Evolutionary conservation across 768 basidiomycete genomes (phyloP).

Genomic region (Mycena capillaripes): DNA sequence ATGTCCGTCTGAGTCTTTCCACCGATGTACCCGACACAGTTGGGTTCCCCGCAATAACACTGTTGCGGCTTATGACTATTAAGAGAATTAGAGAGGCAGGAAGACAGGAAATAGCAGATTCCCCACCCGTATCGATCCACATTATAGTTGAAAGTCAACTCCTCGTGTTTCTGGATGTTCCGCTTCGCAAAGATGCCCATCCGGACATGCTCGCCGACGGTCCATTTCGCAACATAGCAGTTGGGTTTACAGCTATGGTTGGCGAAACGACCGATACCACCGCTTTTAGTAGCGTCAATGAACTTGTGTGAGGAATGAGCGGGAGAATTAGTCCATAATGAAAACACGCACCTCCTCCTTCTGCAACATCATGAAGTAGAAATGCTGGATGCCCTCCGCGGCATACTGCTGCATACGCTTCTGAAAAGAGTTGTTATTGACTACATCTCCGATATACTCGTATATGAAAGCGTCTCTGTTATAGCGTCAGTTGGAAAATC

Average conservation of each 20-base stretch:
- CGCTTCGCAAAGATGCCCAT: constrained; percentile 99
- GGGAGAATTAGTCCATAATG: background rate
- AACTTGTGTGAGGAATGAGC: constrained; percentile 67
- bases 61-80: constrained; percentile 91
- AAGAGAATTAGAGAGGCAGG: background rate
- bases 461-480: constrained; percentile 92
- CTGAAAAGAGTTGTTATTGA: constrained; percentile 87
- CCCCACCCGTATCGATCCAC: constrained; percentile 96
- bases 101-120: constrained; percentile 42
- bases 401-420: constrained; percentile 96
- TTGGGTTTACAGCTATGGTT: constrained; percentile 99
- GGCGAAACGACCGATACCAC: constrained; percentile 96
- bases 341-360: constrained; percentile 86
- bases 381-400: constrained; percentile 93
- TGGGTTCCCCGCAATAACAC: constrained; percentile 96
- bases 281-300: constrained; percentile 97
- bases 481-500: constrained; percentile 27
- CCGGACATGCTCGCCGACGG: constrained; percentile 87
- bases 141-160: constrained; percentile 99
- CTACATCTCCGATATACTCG: constrained; percentile 98
- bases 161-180: constrained; percentile 81
- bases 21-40: constrained; percentile 96
- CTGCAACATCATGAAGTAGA: constrained; percentile 99
- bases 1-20: constrained; percentile 99
- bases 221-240: constrained; percentile 99